Evolutionary conservation across 2,329 filamentous ascomycete genomes (phyloP), one percentile per base, ranked within the genome.

Genomic region (Orbilia brochopaga): DNA sequence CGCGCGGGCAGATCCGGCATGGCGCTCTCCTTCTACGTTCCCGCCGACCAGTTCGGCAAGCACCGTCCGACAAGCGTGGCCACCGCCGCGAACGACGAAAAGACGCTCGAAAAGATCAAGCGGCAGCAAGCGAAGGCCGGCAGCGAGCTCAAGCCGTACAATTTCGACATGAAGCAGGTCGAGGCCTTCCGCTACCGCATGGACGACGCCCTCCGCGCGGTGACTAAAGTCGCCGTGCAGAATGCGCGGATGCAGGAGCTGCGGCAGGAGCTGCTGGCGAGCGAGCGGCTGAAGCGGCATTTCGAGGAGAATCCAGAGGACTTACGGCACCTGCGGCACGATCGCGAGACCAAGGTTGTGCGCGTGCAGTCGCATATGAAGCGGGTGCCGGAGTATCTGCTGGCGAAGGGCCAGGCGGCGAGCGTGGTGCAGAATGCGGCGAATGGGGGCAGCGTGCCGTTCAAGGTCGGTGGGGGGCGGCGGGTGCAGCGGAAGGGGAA

Each of bases 221-320:
- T 99, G 1, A 99, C 94, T 8, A 87, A 90, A 67, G 89, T 96
- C 24, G 90, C 93, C 0, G 87, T 99, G 50, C 89, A 93, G 74
- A 92, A 97, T 82, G 93, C 94, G 1, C 86, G 94, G 55, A 90
- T 91, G 8, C 86, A 90, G 69, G 93, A 99, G 80, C 84, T 99
- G 64, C 86, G 91, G 60, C 88, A 93, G 79, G 94, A 97, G 79
- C 83, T 99, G 11, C 83, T 97, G 76, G 95, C 96, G 81, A 93
- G 89, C 75, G 93, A 97, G 78, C 97, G 96, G 80, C 82, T 99
- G 61, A 92, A 94, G 80, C 85, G 92, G 57, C 91, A 97, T 82
- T 99, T 97, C 77, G 94, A 97, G 78, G 94, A 99, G 80, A 97
- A 99, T 79, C 94, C 94, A 0, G 87, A 89, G 32, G 93, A 97